These are phyloP conservation scores for Phytophthora kernoviae DNA, from an alignment of 352 stramenopile species.

Conservation along the genomic window DNA sequence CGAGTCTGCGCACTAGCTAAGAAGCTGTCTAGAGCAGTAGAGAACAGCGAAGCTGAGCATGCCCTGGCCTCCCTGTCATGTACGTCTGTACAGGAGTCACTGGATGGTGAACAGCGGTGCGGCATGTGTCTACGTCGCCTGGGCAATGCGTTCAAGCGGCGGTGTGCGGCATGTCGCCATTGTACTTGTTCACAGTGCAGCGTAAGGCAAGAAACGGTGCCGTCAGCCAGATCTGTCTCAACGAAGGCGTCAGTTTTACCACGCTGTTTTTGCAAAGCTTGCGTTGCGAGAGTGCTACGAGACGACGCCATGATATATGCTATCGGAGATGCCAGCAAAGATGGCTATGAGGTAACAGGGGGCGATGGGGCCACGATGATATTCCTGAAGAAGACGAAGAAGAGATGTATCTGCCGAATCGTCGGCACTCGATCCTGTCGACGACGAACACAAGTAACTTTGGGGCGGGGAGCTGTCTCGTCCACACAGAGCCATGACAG, in stretches of 20 bases:
- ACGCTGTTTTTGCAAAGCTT: constrained; percentile 68
- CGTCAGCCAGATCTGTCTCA: constrained; percentile 15
- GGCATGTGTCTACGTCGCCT: constrained; percentile 54
- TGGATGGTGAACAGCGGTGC: constrained; percentile 45
- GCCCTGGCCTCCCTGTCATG: constrained; percentile 34
- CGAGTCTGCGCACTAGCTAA: constrained; percentile 58
- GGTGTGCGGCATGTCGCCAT: constrained; percentile 54
- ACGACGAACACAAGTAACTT: constrained; percentile 22
- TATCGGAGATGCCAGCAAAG: constrained; percentile 39
- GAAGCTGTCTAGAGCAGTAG: constrained; percentile 59
- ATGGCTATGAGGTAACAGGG: constrained; percentile 19
- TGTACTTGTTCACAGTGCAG: constrained; percentile 50
- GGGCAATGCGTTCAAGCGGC: constrained; percentile 36
- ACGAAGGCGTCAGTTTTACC: constrained; percentile 15
- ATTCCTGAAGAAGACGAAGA: constrained; percentile 42
- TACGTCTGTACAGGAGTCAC: constrained; percentile 36
- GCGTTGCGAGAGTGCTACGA: constrained; percentile 51
- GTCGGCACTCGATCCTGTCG: constrained; percentile 34
- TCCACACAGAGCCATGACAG: constrained; percentile 24
- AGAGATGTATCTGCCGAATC: constrained; percentile 6
- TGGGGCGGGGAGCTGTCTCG: constrained; percentile 22
- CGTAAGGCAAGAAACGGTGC: constrained; percentile 50
- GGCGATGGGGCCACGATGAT: constrained; percentile 48
- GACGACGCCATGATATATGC: constrained; percentile 60
- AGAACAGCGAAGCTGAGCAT: constrained; percentile 31